Conservation (phyloP, 352 stramenopile genomes). For the Globisporangium heterothallicum region DNA sequence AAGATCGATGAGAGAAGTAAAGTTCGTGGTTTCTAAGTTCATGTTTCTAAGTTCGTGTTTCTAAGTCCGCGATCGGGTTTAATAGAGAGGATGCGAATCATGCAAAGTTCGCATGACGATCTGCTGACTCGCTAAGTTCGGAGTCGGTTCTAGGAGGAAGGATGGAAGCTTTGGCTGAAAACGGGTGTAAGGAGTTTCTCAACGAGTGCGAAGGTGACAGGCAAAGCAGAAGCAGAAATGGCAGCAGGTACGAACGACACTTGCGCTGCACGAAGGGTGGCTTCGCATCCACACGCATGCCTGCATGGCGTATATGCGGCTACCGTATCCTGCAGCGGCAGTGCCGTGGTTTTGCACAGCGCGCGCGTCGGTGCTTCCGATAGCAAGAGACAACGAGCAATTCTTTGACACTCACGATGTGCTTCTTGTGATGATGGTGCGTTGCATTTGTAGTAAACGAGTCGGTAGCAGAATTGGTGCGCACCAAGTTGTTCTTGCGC, state of each 20-base stretch:
- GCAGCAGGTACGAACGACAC: background rate
- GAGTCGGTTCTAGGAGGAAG: background rate
- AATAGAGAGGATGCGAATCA: too few species aligned
- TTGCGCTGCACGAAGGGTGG: too few species aligned
- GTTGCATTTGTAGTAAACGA: background rate
- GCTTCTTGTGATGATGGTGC: background rate
- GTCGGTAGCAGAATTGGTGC: constrained; percentile 19
- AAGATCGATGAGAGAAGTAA: too few species aligned
- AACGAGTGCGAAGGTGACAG: background rate
- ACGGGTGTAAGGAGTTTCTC: too few species aligned
- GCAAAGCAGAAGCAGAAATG: background rate
- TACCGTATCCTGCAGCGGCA: too few species aligned
- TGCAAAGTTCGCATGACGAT: background rate
- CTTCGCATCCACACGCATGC: too few species aligned
- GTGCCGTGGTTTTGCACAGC: too few species aligned
- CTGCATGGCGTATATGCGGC: too few species aligned
- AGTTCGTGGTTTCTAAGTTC: too few species aligned
- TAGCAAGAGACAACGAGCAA: too few species aligned
- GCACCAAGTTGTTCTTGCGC: constrained; percentile 84
- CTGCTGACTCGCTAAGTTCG: background rate
- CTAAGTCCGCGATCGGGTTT: too few species aligned
- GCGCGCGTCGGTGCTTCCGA: too few species aligned
- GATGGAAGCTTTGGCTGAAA: background rate
- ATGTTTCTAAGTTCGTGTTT: background rate
- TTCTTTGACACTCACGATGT: background rate